phyloP scores from a whole-genome alignment of 352 stramenopile genomes.

The Globisporangium middletonii region DNA sequence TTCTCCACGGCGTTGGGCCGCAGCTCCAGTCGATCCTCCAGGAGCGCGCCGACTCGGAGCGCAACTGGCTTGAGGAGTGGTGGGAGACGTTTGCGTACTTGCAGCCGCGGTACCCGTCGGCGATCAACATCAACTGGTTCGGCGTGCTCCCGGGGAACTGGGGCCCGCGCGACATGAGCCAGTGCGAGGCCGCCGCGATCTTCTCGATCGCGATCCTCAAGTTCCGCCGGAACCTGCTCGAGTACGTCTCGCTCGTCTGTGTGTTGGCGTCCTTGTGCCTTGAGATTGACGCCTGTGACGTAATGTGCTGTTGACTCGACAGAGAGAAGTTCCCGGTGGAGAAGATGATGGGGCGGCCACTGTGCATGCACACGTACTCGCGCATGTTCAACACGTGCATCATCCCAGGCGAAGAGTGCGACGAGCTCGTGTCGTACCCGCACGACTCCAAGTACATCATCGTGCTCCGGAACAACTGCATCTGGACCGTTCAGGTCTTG shows the following conservation, averaged over 20 bases:
- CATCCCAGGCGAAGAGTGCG: slow-evolving; percentile 88
- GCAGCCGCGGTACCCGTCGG: slow-evolving; percentile 90
- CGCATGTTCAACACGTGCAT: slow-evolving; percentile 97
- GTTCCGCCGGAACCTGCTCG: slow-evolving; percentile 90
- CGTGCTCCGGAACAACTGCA: slow-evolving; percentile 89
- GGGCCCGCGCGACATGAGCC: slow-evolving; percentile 89
- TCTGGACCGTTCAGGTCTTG: slow-evolving; percentile 79
- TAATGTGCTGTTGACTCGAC: slow-evolving; percentile 1
- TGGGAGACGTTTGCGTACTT: slow-evolving; percentile 97
- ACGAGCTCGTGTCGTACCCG: slow-evolving; percentile 86
- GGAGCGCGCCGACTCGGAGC: slow-evolving; percentile 76
- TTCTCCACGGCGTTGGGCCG: slow-evolving; percentile 81
- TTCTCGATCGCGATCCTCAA: slow-evolving; percentile 83
- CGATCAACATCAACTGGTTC: slow-evolving; percentile 98
- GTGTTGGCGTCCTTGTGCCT: background rate
- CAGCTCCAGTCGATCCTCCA: slow-evolving; percentile 89
- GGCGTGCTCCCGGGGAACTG: slow-evolving; percentile 93
- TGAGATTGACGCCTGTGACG: slow-evolving; percentile 3
- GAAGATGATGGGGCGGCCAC: slow-evolving; percentile 89
- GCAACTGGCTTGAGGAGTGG: slow-evolving; percentile 93
- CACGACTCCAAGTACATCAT: slow-evolving; percentile 91
- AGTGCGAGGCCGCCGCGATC: slow-evolving; percentile 84
- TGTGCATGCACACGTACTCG: slow-evolving; percentile 94
- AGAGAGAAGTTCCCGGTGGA: slow-evolving; percentile 90
- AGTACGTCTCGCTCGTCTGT: slow-evolving; percentile 27